phyloP scores from a whole-genome alignment of 2,329 filamentous ascomycete genomes.

The Verticillium albo-atrum region DNA sequence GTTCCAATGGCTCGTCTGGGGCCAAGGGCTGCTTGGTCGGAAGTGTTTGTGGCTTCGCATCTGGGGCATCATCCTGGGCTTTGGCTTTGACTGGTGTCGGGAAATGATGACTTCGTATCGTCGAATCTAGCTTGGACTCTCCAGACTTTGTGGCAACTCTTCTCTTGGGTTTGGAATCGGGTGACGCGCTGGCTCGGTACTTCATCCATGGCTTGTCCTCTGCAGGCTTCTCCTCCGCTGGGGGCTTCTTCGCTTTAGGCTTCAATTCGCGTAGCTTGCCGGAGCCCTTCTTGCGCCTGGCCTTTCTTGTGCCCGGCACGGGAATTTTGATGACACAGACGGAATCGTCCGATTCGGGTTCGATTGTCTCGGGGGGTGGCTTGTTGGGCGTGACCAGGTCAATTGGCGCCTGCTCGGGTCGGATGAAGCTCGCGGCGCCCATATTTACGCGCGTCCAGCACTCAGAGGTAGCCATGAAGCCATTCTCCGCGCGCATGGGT shows the following conservation, averaged over 20 bases:
- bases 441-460: neutral
- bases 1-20: slow-evolving; percentile 25
- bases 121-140: slow-evolving; percentile 8
- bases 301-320: neutral
- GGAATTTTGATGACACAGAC: slow-evolving; percentile 3
- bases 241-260: slow-evolving; percentile 5
- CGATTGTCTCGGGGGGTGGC: neutral
- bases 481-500: neutral
- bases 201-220: slow-evolving; percentile 29
- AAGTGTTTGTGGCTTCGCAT: slow-evolving; percentile 12
- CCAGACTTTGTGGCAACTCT: slow-evolving; percentile 6
- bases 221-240: neutral
- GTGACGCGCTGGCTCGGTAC: slow-evolving; percentile 15
- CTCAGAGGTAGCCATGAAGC: neutral
- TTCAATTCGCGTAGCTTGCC: slow-evolving; percentile 3
- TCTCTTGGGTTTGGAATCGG: slow-evolving; percentile 8
- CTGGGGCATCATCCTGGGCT: too few species aligned
- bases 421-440: slow-evolving; percentile 4
- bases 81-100: slow-evolving; percentile 1
- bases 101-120: slow-evolving; percentile 14
- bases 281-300: neutral
- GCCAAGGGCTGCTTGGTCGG: slow-evolving; percentile 14
- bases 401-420: slow-evolving; percentile 4
- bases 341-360: slow-evolving; percentile 2
- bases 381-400: slow-evolving; percentile 10